phyloP scores from a whole-genome alignment of 805 yeast species.

The Suhomyces sp. region DNA sequence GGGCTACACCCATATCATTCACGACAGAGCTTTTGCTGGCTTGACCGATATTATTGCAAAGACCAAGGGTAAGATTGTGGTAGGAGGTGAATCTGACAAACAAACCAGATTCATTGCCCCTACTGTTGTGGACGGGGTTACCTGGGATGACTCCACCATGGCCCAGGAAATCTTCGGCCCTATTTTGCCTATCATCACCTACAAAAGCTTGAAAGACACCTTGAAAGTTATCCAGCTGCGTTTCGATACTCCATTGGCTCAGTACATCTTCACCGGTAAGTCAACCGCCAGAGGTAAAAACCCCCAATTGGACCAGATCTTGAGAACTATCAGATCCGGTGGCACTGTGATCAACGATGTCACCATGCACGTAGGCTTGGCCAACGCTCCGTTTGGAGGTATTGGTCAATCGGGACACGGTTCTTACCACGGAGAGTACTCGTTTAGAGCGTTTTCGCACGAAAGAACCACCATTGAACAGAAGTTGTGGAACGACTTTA shows the following conservation, averaged over 20 bases:
- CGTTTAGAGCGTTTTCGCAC: slow-evolving; percentile 67
- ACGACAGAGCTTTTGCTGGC: slow-evolving; percentile 50
- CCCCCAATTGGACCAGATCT: slow-evolving; percentile 40
- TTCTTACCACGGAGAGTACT: slow-evolving; percentile 70
- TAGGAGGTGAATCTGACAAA: slow-evolving; percentile 44
- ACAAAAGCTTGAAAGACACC: slow-evolving; percentile 42
- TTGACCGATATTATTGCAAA: slow-evolving; percentile 41
- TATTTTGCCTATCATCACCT: slow-evolving; percentile 67
- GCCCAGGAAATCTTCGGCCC: slow-evolving; percentile 82
- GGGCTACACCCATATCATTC: slow-evolving; percentile 58
- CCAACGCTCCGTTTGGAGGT: slow-evolving; percentile 86
- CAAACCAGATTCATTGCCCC: slow-evolving; percentile 60
- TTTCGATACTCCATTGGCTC: slow-evolving; percentile 79
- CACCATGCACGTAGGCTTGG: slow-evolving; percentile 64
- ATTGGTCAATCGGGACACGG: slow-evolving; percentile 84
- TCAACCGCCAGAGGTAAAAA: slow-evolving; percentile 47
- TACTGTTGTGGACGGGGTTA: slow-evolving; percentile 62
- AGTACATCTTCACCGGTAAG: slow-evolving; percentile 59
- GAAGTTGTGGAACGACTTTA: slow-evolving; percentile 60
- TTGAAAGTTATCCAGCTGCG: slow-evolving; percentile 40
- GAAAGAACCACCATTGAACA: slow-evolving; percentile 64
- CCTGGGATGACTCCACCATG: slow-evolving; percentile 71
- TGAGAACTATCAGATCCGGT: slow-evolving; percentile 64
- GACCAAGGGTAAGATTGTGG: slow-evolving; percentile 53
- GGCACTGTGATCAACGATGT: slow-evolving; percentile 68